Base-by-base conservation (phyloP, 179 eudicot species). In the Beta macrorhiza region DNA sequence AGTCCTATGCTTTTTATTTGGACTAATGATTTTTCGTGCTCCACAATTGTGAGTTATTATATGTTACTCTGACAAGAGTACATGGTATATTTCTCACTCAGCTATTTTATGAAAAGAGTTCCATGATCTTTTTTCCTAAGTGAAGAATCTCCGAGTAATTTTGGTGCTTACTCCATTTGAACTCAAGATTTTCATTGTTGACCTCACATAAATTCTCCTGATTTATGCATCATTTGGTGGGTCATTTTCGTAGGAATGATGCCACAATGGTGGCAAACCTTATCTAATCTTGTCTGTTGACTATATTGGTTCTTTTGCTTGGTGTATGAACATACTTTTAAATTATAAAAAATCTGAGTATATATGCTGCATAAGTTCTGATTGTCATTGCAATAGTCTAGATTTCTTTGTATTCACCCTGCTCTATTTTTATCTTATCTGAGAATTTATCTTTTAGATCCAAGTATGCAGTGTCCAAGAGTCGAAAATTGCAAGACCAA, bases 391-490 rank as follows among this genome's bases (percentile, higher is more conserved):
- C 42, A 37, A 37, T 37, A 37, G 42, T 37, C 42, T 37, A 37
- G 42, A 37, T 37, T 37, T 42, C 22, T 42, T 6, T 29, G 42
- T 65, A 15, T 12, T 65, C 20, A 25, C 7, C 12, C 17, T 10
- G 0, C 16, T 5, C 29, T 15, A 42, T 2, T 67, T 17, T 1
- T 29, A 29, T 29, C 32, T 29, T 0, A 29, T 29, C 32, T 29
- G 32, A 29, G 32, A 29, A 29, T 29, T 29, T 29, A 29, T 29
- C 32, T 29, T 75, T 12, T 42, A 32, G 32, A 55, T 47, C 29
- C 72, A 79, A 81, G 85, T 65, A 56, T 16, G 62, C 70, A 69
- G 15, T 62, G 61, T 57, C 9, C 42, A 17, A 63, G 42, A 19
- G 63, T 37, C 62, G 42, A 70, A 71, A 67, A 17, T 17, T 64